phyloP scores from a whole-genome alignment of 352 stramenopile species.

The Phytophthora meadii region DNA sequence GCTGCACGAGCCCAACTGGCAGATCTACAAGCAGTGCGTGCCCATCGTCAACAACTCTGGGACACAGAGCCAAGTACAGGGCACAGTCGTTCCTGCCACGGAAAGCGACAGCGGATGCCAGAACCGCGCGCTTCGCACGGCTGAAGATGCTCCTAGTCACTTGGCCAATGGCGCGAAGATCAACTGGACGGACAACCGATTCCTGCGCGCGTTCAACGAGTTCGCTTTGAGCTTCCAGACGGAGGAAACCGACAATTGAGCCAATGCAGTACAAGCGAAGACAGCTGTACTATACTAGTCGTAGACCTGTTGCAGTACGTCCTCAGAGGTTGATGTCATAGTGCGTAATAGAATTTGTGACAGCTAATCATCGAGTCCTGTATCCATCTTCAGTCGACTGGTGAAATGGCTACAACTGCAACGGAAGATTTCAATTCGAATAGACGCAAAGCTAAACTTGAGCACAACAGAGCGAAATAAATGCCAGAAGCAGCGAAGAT shows the following conservation, averaged over 20 bases:
- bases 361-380: not conserved
- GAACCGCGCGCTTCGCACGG: slow-evolving; percentile 31
- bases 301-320: not conserved
- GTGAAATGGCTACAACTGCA: slow-evolving; percentile 20
- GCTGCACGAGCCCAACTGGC: slow-evolving; percentile 46
- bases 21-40: slow-evolving; percentile 55
- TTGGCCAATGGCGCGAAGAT: slow-evolving; percentile 28
- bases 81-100: slow-evolving; percentile 21
- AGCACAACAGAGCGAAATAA: slow-evolving; percentile 35
- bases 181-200: slow-evolving; percentile 40
- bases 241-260: slow-evolving; percentile 13
- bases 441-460: slow-evolving; percentile 11
- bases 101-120: slow-evolving; percentile 26
- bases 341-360: not conserved
- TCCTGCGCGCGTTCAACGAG: slow-evolving; percentile 42
- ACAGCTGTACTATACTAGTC: not conserved
- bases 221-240: slow-evolving; percentile 32
- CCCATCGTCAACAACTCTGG: slow-evolving; percentile 37
- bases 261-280: no score
- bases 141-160: slow-evolving; percentile 27
- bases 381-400: slow-evolving; percentile 1
- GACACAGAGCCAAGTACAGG: slow-evolving; percentile 11
- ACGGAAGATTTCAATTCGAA: slow-evolving; percentile 24
- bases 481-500: slow-evolving; percentile 69
- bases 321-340: slow-evolving; percentile 13